A percentile compares a stretch with the other conserved stretches of the same genome.
Evolutionary conservation across 2,329 filamentous ascomycete genomes (phyloP).

Genomic region (Cordyceps fumosorosea): DNA sequence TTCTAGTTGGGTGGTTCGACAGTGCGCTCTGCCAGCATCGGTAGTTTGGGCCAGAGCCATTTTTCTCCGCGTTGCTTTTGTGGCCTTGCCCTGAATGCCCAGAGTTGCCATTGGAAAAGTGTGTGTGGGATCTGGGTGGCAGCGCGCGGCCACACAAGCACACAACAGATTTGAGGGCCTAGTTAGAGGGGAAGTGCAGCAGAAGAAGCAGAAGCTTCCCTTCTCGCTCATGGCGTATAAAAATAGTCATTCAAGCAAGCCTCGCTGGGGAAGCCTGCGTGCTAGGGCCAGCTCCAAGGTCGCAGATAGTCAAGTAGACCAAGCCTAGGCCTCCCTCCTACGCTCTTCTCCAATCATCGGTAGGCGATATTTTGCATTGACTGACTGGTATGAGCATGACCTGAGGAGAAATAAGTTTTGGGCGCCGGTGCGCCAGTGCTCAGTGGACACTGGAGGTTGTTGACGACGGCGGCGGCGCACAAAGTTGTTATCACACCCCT

Average conservation of each 20-base stretch:
- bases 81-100: conserved; percentile 7
- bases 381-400: conserved; percentile 6
- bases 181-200: not conserved
- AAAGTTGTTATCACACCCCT: not conserved
- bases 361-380: conserved; percentile 5
- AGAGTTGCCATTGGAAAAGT: not conserved
- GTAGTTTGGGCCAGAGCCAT: not conserved
- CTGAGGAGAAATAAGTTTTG: conserved; percentile 1
- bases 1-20: not conserved
- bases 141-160: not conserved
- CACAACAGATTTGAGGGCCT: not conserved
- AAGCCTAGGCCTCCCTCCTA: not conserved
- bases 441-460: not conserved
- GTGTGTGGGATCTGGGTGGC: conserved; percentile 13
- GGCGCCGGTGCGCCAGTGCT: not conserved
- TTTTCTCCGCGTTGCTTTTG: conserved; percentile 13
- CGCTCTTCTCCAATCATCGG: not conserved
- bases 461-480: not conserved
- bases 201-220: not conserved
- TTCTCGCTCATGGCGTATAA: not conserved
- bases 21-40: not conserved
- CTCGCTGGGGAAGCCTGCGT: not conserved
- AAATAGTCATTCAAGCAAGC: not conserved
- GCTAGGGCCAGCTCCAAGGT: not conserved
- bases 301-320: not conserved